A percentile compares a stretch with the other conserved stretches of the same genome.
These are phyloP conservation scores for Yamadazyma membranifaciens DNA, from an alignment of 1,139 yeast genomes.

Conservation along the genomic window DNA sequence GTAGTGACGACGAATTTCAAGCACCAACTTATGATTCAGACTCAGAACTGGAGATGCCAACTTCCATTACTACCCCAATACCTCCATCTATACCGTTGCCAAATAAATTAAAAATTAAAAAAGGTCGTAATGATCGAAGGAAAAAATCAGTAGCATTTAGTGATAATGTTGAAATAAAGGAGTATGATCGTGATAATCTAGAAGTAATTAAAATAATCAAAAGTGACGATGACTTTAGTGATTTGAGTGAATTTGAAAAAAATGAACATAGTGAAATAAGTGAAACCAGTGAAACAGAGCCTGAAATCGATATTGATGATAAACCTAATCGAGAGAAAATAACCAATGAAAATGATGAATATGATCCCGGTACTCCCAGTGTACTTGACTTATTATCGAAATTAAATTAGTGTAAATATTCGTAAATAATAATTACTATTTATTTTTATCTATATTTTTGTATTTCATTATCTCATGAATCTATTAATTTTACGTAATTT, in stretches of 20 bases:
- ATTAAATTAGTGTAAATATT: slow-evolving; percentile 16
- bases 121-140: slow-evolving; percentile 22
- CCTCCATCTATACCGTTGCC: slow-evolving; percentile 20
- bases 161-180: slow-evolving; percentile 46
- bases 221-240: slow-evolving; percentile 18
- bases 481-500: not conserved
- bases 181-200: slow-evolving; percentile 38
- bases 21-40: slow-evolving; percentile 16
- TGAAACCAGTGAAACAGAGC: slow-evolving; percentile 1
- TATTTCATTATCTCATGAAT: not conserved
- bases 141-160: slow-evolving; percentile 45
- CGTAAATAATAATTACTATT: too few relatives aligned
- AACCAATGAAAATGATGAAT: slow-evolving; percentile 15
- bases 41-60: slow-evolving; percentile 14
- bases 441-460: too few relatives aligned
- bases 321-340: not conserved
- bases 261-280: slow-evolving; percentile 16
- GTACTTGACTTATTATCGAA: slow-evolving; percentile 35
- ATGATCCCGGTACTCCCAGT: slow-evolving; percentile 18
- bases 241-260: slow-evolving; percentile 13
- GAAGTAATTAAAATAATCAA: slow-evolving; percentile 23
- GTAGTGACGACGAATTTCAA: slow-evolving; percentile 10
- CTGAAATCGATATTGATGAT: not conserved
- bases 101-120: slow-evolving; percentile 21
- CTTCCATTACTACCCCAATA: not conserved